phyloP scores from a whole-genome alignment of 208 protist species.

The Trichomonas vaginalis region DNA sequence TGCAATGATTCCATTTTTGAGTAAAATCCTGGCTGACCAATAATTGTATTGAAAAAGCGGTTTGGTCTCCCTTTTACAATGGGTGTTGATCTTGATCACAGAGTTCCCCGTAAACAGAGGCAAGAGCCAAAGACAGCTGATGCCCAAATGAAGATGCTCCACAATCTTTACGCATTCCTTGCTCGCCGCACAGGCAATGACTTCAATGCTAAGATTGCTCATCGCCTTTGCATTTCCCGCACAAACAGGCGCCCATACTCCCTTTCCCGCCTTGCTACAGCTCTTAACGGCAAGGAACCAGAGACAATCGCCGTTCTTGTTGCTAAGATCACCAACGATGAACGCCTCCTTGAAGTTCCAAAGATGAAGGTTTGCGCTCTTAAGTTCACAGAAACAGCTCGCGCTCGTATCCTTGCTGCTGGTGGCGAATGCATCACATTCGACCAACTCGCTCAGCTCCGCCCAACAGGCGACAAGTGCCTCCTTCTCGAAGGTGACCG shows the following conservation, averaged over 20 bases:
- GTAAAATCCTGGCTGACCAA: too few relatives aligned
- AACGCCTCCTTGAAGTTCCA: conserved; percentile 57
- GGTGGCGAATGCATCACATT: conserved; percentile 96
- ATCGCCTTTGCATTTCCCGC: conserved; percentile 75
- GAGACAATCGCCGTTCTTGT: conserved; percentile 51
- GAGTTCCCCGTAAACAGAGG: background rate
- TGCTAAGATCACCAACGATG: background rate
- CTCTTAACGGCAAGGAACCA: conserved; percentile 66
- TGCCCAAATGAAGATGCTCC: conserved; percentile 85
- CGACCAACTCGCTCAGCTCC: conserved; percentile 87
- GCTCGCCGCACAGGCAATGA: conserved; percentile 80
- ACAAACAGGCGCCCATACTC: conserved; percentile 84
- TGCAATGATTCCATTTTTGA: too few relatives aligned
- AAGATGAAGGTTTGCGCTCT: conserved; percentile 86
- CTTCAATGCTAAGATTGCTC: conserved; percentile 93
- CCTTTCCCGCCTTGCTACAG: conserved; percentile 66
- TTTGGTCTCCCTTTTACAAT: background rate
- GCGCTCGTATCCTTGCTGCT: conserved; percentile 80
- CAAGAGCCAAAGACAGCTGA: conserved; percentile 48
- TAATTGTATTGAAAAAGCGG: too few relatives aligned
- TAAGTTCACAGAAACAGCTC: conserved; percentile 86
- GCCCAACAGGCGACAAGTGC: conserved; percentile 84
- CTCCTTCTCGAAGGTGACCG: conserved; percentile 84
- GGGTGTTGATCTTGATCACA: background rate
- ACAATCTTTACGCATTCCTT: conserved; percentile 97